These are phyloP conservation scores for Lobulomyces angularis DNA, from an alignment of 192 early-diverging fungal species.

Conservation along the genomic window DNA sequence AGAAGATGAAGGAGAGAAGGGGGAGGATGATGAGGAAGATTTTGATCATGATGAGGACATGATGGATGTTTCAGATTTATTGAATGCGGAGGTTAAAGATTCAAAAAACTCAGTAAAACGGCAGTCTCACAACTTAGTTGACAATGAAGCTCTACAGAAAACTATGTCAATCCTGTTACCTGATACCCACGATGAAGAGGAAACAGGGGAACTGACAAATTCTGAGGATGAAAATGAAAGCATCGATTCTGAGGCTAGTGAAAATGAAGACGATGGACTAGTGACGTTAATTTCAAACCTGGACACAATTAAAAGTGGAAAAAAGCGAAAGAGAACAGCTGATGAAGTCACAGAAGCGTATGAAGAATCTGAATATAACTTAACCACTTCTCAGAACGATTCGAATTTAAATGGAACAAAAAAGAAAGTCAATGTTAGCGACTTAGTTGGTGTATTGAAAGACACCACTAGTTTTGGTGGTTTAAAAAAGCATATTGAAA, in stretches of 20 bases:
- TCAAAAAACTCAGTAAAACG: slow-evolving; percentile 11
- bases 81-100: slow-evolving; percentile 19
- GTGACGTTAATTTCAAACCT: slow-evolving; percentile 44
- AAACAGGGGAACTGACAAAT: not conserved
- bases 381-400: slow-evolving; percentile 27
- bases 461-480: slow-evolving; percentile 47
- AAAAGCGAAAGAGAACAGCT: slow-evolving; percentile 39
- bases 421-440: slow-evolving; percentile 59
- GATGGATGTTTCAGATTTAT: slow-evolving; percentile 54
- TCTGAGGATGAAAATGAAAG: slow-evolving; percentile 13
- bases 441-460: slow-evolving; percentile 58
- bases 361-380: slow-evolving; percentile 62
- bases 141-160: too few relatives aligned
- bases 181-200: not conserved
- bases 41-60: slow-evolving; percentile 26
- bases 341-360: slow-evolving; percentile 54
- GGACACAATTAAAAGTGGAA: slow-evolving; percentile 39
- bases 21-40: slow-evolving; percentile 20
- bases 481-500: slow-evolving; percentile 52
- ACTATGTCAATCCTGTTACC: slow-evolving; percentile 6
- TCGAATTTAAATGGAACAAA: slow-evolving; percentile 16
- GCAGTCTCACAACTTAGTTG: too few relatives aligned
- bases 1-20: slow-evolving; percentile 17
- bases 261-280: slow-evolving; percentile 34
- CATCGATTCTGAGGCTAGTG: slow-evolving; percentile 21